phyloP scores from a whole-genome alignment of 768 basidiomycete species.

The Agaricus subrufescens region DNA sequence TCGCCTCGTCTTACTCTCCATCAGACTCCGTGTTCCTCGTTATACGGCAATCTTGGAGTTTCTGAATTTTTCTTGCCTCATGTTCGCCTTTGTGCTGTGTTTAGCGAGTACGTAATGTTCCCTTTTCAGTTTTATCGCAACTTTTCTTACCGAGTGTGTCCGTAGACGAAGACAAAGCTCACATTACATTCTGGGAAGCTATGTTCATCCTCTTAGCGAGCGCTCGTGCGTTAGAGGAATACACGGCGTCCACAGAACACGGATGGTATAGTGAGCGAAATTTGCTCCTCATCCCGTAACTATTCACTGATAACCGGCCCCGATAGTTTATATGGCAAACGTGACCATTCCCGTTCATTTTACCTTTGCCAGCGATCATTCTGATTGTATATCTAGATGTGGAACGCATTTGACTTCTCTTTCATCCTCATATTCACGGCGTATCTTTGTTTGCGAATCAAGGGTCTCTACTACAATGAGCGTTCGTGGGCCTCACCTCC shows the following conservation, averaged over 20 bases:
- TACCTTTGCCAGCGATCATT: not conserved
- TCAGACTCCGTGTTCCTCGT: conserved; percentile 73
- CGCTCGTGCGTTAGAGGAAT: conserved; percentile 83
- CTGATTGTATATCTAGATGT: conserved; percentile 48
- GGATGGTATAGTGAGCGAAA: conserved; percentile 73
- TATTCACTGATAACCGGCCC: not conserved
- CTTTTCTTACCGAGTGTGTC: not conserved
- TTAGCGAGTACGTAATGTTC: conserved; percentile 53
- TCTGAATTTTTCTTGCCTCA: conserved; percentile 64
- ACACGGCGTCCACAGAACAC: conserved; percentile 81
- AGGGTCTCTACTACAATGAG: conserved; percentile 53
- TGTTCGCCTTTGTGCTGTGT: conserved; percentile 69
- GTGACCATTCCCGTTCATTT: conserved; percentile 28
- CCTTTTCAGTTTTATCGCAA: not conserved
- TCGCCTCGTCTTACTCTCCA: conserved; percentile 5
- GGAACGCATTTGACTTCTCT: conserved; percentile 85
- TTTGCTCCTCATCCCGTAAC: not conserved
- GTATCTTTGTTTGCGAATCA: conserved; percentile 61
- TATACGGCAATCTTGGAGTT: conserved; percentile 79
- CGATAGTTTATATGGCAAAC: conserved; percentile 78
- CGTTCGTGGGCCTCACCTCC: conserved; percentile 30
- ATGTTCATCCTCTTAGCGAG: conserved; percentile 71
- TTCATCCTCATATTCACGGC: conserved; percentile 67
- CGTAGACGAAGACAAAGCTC: conserved; percentile 51
- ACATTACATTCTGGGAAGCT: conserved; percentile 58